These are phyloP conservation scores for Tylopilus balloui DNA, from an alignment of 768 basidiomycete species.

Conservation along the genomic window DNA sequence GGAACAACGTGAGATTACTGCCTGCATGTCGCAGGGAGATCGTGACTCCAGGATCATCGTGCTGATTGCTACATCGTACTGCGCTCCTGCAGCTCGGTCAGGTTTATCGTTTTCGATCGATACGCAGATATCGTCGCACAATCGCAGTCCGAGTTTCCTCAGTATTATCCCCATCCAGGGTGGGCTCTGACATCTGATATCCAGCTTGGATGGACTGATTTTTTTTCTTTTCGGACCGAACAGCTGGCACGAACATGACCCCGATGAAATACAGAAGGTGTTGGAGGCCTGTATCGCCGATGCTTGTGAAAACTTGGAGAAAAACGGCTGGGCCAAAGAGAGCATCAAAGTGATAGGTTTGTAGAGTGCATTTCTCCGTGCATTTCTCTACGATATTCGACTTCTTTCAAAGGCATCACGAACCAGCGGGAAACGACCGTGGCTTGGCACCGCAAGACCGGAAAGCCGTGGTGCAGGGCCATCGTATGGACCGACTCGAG, in stretches of 20 bases:
- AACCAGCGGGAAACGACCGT: slow-evolving; percentile 97
- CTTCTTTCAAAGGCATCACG: slow-evolving; percentile 64
- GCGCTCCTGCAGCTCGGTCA: slow-evolving; percentile 58
- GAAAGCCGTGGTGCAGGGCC: slow-evolving; percentile 81
- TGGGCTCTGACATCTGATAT: slow-evolving; percentile 27
- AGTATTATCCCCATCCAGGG: slow-evolving; percentile 90
- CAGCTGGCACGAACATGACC: slow-evolving; percentile 96
- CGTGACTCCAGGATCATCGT: background rate
- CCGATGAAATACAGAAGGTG: slow-evolving; percentile 71
- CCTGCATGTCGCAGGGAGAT: background rate
- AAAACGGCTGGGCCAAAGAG: slow-evolving; percentile 68
- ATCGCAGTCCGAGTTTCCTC: slow-evolving; percentile 90
- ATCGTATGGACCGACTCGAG: slow-evolving; percentile 98
- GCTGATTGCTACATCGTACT: slow-evolving; percentile 4
- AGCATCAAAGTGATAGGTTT: slow-evolving; percentile 90
- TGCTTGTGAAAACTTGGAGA: slow-evolving; percentile 67
- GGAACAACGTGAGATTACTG: slow-evolving; percentile 76
- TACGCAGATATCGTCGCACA: slow-evolving; percentile 84
- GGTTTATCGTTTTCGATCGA: slow-evolving; percentile 89
- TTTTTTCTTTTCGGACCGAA: background rate
- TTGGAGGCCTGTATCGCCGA: slow-evolving; percentile 72
- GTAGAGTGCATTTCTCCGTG: slow-evolving; percentile 22
- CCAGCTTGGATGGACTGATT: background rate
- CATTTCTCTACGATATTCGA: background rate
- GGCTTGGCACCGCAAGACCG: slow-evolving; percentile 87